Percentiles rank a stretch among this genome's conserved stretches.
phyloP scores from a whole-genome alignment of 73 alveolate species.

The Stentor roeselii region DNA sequence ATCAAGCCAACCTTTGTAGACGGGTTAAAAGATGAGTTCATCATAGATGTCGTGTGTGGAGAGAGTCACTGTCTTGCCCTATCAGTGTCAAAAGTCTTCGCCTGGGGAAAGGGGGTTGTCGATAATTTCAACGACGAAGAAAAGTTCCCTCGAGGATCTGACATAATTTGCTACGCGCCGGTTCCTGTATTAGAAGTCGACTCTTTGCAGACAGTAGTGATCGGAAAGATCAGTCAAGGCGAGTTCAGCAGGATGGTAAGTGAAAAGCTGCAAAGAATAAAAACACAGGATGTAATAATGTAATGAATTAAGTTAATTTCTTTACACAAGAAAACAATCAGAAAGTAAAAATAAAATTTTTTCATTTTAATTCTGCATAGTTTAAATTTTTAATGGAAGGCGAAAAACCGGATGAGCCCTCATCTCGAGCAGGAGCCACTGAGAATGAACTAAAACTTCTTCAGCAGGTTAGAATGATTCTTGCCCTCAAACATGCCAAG shows the following conservation, averaged over 20 bases:
- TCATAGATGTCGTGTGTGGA: conserved; percentile 69
- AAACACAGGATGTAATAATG: too few species aligned
- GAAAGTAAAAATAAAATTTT: too few species aligned
- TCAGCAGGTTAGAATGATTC: not conserved
- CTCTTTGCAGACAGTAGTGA: too few species aligned
- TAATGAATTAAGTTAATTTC: too few species aligned
- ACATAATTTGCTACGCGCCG: conserved; percentile 22
- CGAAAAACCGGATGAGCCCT: conserved; percentile 2
- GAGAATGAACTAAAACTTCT: not conserved
- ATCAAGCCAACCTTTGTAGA: conserved; percentile 39
- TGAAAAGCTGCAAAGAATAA: too few species aligned
- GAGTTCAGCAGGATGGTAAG: too few species aligned
- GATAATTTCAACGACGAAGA: conserved; percentile 2
- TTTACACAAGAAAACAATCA: too few species aligned
- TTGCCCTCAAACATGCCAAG: conserved; percentile 57
- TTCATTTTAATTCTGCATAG: not conserved
- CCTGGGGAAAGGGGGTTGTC: conserved; percentile 87
- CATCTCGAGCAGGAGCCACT: not conserved
- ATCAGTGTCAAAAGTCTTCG: conserved; percentile 58
- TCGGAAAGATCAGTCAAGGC: not conserved
- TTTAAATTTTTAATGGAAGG: not conserved
- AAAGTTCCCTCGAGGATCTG: conserved; percentile 19
- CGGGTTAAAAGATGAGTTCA: conserved; percentile 34
- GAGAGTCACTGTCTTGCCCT: conserved; percentile 72
- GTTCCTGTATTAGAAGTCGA: not conserved